Conservation (phyloP, 495 filamentous ascomycete species). For the Penicillium lividum region DNA sequence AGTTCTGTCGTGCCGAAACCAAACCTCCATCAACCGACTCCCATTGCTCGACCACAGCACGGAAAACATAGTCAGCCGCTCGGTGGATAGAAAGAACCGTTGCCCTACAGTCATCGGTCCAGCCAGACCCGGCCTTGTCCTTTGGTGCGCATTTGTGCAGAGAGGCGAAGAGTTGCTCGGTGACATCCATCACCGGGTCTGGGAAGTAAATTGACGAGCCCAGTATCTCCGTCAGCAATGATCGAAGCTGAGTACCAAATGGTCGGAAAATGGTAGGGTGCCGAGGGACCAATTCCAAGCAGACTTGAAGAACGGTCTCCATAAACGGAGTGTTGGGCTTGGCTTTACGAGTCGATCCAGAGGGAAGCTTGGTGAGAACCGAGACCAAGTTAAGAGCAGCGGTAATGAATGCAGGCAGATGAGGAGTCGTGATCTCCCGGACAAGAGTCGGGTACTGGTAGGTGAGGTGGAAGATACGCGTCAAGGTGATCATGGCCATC, state of each 20-base stretch:
- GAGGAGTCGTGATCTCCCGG: slow-evolving; percentile 86
- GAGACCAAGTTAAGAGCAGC: slow-evolving; percentile 70
- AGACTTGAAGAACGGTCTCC: slow-evolving; percentile 62
- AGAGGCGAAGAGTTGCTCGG: slow-evolving; percentile 62
- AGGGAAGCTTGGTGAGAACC: slow-evolving; percentile 32
- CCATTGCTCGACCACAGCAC: slow-evolving; percentile 77
- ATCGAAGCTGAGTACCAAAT: slow-evolving; percentile 64
- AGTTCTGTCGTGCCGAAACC: slow-evolving; percentile 28
- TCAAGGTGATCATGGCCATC: slow-evolving; percentile 71
- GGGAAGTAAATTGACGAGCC: slow-evolving; percentile 43
- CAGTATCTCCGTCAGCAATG: slow-evolving; percentile 53
- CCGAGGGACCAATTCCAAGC: slow-evolving; percentile 67
- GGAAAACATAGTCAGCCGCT: slow-evolving; percentile 73
- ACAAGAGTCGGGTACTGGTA: slow-evolving; percentile 78
- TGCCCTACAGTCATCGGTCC: slow-evolving; percentile 62
- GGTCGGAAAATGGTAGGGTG: slow-evolving; percentile 81
- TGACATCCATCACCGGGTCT: slow-evolving; percentile 47
- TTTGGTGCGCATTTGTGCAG: slow-evolving; percentile 77
- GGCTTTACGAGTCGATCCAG: slow-evolving; percentile 44
- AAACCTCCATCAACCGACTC: slow-evolving; percentile 52
- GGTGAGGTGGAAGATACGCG: slow-evolving; percentile 77
- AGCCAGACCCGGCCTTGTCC: slow-evolving; percentile 69
- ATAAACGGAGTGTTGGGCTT: slow-evolving; percentile 49
- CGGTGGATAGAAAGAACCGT: slow-evolving; percentile 61
- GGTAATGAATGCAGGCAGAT: slow-evolving; percentile 69